Evolutionary conservation across 257 asterid genomes (phyloP), one percentile per base, ranked within the genome.

Genomic region (Anisodus acutangulus): DNA sequence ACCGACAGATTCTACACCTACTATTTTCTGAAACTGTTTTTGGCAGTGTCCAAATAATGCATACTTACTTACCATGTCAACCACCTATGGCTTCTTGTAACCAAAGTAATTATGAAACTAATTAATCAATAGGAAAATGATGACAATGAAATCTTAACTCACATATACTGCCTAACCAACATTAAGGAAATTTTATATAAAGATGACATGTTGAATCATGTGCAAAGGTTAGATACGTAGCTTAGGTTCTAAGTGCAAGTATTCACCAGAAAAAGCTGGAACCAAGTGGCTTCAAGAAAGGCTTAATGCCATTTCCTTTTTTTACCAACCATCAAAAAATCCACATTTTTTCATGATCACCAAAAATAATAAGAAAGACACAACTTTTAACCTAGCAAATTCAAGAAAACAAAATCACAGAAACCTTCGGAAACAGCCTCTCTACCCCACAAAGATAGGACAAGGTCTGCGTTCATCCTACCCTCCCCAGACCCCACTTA

Each of bases 1-100:
- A 91, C 92, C 91, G 91, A 91, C 92, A 85, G 31, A 58, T 62
- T 41, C 83, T 47, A 58, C 7, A 83, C 89, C 88, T 80, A 87
- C 68, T 82, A 53, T 63, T 69, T 57, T 15, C 60, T 47, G 13
- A 71, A 51, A 62, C 16, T 51, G 11, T 74, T 31, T 41, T 31
- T 64, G 71, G 13, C 15, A 64, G n/a, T 26, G 43, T 66, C n/a
- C 54, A 35, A 19, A 85, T 80, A 83, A 41, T 43, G 80, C 71
- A 55, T 19, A 53, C 59, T 58, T n/a, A 10, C 39, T 82, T 78
- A 6, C 70, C 83, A 79, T 51, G 26, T 9, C 63, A 76, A 53
- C 80, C 63, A 58, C 49, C 49, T 41, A 1, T 51, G 12, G 22
- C 43, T 74, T 49, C 60, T 74, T 22, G 62, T 47, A 53, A 66